phyloP scores from a whole-genome alignment of 2,329 filamentous ascomycete genomes.

The Trichoderma arundinaceum region DNA sequence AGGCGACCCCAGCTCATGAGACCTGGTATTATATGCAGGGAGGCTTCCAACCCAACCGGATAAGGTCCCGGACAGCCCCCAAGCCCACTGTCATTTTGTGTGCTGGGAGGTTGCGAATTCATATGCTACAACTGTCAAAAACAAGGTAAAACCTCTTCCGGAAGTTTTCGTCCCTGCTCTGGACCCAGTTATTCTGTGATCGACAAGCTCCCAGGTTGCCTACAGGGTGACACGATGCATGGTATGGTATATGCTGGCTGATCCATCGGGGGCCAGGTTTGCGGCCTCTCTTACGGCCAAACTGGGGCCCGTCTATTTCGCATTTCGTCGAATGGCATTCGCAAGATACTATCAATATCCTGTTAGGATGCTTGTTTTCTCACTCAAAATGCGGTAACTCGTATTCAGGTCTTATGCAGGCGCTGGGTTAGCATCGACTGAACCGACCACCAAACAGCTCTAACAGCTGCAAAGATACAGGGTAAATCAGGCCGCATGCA shows the following conservation, averaged over 20 bases:
- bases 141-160: neutral
- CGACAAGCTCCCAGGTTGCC: neutral
- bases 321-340: neutral
- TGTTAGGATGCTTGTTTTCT: neutral
- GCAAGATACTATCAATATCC: neutral
- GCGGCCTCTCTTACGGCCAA: neutral
- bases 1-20: constrained; percentile 7
- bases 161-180: neutral
- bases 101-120: neutral
- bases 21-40: constrained; percentile 15
- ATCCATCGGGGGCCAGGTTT: constrained; percentile 11
- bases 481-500: constrained; percentile 16
- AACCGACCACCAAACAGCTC: neutral
- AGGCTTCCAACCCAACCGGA: constrained; percentile 22
- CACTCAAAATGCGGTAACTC: neutral
- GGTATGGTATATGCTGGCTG: constrained; percentile 3
- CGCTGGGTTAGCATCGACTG: neutral
- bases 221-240: constrained; percentile 5
- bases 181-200: neutral
- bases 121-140: neutral
- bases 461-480: constrained; percentile 9
- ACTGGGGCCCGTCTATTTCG: neutral
- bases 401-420: neutral
- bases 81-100: constrained; percentile 2
- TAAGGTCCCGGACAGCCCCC: constrained; percentile 10